These are phyloP conservation scores for Telopea speciosissima DNA, from an alignment of 177 flowering plant genomes.

Conservation along the genomic window DNA sequence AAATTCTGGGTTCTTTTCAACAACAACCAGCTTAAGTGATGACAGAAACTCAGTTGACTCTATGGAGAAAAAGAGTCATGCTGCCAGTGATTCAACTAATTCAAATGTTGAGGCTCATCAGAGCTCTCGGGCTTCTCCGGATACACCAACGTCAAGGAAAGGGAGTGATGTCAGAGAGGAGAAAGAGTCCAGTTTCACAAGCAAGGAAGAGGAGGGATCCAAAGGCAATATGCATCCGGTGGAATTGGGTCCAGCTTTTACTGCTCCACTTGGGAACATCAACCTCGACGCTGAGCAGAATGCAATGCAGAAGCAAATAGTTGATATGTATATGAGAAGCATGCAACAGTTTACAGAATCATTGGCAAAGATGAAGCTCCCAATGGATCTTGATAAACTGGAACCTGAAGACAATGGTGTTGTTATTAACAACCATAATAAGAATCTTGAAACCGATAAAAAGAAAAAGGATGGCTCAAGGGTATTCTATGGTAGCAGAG, in stretches of 20 bases:
- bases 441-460: conserved; percentile 31
- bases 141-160: not conserved
- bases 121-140: not conserved
- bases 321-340: conserved; percentile 50
- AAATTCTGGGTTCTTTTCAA: conserved; percentile 28
- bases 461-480: conserved; percentile 69
- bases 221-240: not conserved
- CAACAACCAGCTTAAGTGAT: conserved; percentile 35
- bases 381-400: conserved; percentile 58
- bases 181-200: not conserved
- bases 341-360: conserved; percentile 94
- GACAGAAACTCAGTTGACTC: conserved; percentile 32
- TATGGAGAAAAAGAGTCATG: conserved; percentile 18
- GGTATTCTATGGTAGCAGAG: conserved; percentile 90
- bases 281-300: conserved; percentile 12
- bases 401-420: conserved; percentile 29
- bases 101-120: not conserved
- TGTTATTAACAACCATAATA: conserved; percentile 29
- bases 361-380: conserved; percentile 85
- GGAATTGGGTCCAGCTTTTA: not conserved
- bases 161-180: not conserved
- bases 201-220: not conserved
- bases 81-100: conserved; percentile 11
- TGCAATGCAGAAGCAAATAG: conserved; percentile 6
- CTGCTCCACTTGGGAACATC: conserved; percentile 9